A percentile compares a stretch with the other conserved stretches of the same genome.
Evolutionary conservation across 768 basidiomycete species (phyloP).

Genomic region (Lyophyllum shimeji): DNA sequence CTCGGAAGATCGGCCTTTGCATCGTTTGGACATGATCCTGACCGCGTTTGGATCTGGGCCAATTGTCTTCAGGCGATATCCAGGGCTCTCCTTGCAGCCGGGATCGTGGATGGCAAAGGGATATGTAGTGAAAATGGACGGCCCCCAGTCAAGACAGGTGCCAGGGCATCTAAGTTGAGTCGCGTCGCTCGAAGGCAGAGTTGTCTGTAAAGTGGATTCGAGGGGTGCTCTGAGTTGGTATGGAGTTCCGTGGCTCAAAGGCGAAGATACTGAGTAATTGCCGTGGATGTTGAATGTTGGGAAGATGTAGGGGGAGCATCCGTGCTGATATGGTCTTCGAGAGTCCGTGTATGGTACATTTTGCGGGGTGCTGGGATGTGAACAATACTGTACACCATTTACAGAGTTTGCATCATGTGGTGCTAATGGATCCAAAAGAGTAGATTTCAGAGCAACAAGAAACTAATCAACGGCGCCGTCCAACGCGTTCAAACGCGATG

Average conservation of each 20-base stretch:
- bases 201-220: too few relatives aligned
- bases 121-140: too few relatives aligned
- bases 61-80: too few relatives aligned
- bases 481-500: neutral
- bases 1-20: too few relatives aligned
- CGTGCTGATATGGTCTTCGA: neutral
- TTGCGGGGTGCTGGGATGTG: neutral
- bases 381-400: neutral
- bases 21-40: too few relatives aligned
- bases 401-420: neutral
- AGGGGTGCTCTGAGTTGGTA: too few relatives aligned
- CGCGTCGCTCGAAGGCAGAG: too few relatives aligned
- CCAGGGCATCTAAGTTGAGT: too few relatives aligned
- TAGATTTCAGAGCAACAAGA: neutral
- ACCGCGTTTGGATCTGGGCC: too few relatives aligned
- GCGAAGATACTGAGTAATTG: neutral
- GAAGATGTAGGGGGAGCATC: neutral
- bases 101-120: too few relatives aligned
- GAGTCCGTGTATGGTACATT: neutral
- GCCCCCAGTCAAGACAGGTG: too few relatives aligned
- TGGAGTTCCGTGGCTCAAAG: neutral
- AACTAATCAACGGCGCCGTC: neutral
- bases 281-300: neutral
- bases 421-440: neutral
- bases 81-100: too few relatives aligned